Evolutionary conservation across 2,329 filamentous ascomycete species (phyloP).

Genomic region (Penicillium decumbens): DNA sequence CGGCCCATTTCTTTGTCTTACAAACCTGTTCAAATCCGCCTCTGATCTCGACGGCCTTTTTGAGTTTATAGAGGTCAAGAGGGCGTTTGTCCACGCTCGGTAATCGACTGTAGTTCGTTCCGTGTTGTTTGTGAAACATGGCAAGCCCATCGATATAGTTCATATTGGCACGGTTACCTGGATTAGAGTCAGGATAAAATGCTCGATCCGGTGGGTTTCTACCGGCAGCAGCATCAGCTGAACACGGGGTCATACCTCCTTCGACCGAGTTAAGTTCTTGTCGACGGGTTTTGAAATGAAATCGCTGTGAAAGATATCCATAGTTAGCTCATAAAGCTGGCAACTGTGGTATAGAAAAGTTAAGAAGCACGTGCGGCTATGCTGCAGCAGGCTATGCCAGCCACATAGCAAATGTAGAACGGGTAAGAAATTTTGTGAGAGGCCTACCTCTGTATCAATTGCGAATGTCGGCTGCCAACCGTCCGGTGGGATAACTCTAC

Average conservation of each 20-base stretch:
- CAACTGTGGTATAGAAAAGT: not conserved
- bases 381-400: not conserved
- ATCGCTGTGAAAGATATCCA: conserved; percentile 57
- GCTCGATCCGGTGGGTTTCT: conserved; percentile 25
- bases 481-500: conserved; percentile 91
- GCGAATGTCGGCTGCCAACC: conserved; percentile 93
- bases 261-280: conserved; percentile 97
- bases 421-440: not conserved
- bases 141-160: conserved; percentile 92
- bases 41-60: conserved; percentile 91
- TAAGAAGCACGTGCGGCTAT: not conserved
- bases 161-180: conserved; percentile 88
- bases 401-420: not conserved
- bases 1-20: conserved; percentile 97
- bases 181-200: conserved; percentile 38
- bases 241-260: conserved; percentile 64
- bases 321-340: not conserved
- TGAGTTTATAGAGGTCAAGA: conserved; percentile 88
- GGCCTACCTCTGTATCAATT: conserved; percentile 86
- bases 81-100: conserved; percentile 98
- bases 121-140: conserved; percentile 96
- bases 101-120: conserved; percentile 86
- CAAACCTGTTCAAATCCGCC: conserved; percentile 96
- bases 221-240: conserved; percentile 28
- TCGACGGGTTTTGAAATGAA: conserved; percentile 92